These are phyloP conservation scores for Arthrocladium fulminans DNA, from an alignment of 2,329 filamentous ascomycete species.

Conservation along the genomic window DNA sequence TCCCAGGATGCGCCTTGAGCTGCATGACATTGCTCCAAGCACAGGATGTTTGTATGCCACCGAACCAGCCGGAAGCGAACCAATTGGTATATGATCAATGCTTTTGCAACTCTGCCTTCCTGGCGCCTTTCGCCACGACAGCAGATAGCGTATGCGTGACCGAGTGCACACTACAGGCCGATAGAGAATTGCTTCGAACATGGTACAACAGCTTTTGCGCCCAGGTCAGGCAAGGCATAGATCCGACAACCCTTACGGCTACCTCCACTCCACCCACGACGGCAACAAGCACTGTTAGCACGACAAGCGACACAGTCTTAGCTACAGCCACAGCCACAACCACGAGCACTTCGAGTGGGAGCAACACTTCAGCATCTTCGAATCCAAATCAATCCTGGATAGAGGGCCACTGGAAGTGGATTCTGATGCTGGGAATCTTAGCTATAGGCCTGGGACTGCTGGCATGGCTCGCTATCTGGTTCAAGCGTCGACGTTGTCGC, in stretches of 20 bases:
- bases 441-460: slow-evolving; percentile 59
- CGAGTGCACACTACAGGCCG: slow-evolving; percentile 45
- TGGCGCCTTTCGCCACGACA: slow-evolving; percentile 50
- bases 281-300: slow-evolving; percentile 15
- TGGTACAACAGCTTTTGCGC: slow-evolving; percentile 65
- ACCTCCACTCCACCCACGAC: slow-evolving; percentile 23
- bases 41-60: slow-evolving; percentile 60
- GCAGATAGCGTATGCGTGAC: slow-evolving; percentile 54
- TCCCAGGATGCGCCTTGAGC: slow-evolving; percentile 53
- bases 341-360: slow-evolving; percentile 18
- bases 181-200: slow-evolving; percentile 50
- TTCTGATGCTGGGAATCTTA: slow-evolving; percentile 70
- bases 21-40: slow-evolving; percentile 60
- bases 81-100: slow-evolving; percentile 54
- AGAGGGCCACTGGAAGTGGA: slow-evolving; percentile 65
- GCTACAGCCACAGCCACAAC: slow-evolving; percentile 22
- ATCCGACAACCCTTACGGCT: slow-evolving; percentile 25
- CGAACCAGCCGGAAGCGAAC: slow-evolving; percentile 42
- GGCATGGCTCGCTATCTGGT: slow-evolving; percentile 59
- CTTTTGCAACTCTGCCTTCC: slow-evolving; percentile 59
- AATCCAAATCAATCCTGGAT: slow-evolving; percentile 38
- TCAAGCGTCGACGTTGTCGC: slow-evolving; percentile 64
- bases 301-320: slow-evolving; percentile 18
- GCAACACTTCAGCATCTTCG: background rate
- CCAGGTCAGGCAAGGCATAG: slow-evolving; percentile 34